These are phyloP conservation scores for Dissophora globulifera DNA, from an alignment of 192 early-diverging fungal genomes.

Conservation along the genomic window DNA sequence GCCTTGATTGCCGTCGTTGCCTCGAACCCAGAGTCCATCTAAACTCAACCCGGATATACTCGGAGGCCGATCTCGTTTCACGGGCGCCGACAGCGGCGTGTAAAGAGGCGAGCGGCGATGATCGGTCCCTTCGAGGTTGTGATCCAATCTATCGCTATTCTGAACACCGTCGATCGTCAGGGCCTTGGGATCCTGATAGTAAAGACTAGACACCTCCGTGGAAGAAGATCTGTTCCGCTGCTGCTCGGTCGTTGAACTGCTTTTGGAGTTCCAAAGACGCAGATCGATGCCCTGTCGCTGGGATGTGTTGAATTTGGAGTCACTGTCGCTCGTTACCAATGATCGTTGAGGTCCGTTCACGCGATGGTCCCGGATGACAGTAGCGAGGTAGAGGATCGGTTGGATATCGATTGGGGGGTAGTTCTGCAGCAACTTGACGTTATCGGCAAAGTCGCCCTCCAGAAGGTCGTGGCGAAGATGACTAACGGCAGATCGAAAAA, in stretches of 20 bases:
- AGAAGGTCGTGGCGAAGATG: conserved; percentile 67
- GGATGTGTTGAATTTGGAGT: background rate
- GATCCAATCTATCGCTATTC: conserved; percentile 41
- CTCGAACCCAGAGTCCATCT: conserved; percentile 20
- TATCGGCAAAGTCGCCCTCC: conserved; percentile 68
- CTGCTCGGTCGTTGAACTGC: conserved; percentile 7
- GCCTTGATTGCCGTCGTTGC: background rate
- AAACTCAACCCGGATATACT: conserved; percentile 25
- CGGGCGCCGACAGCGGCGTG: conserved; percentile 2
- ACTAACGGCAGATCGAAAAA: conserved; percentile 18
- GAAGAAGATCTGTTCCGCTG: background rate
- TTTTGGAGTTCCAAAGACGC: conserved; percentile 24
- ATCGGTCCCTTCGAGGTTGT: conserved; percentile 43
- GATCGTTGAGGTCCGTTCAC: background rate
- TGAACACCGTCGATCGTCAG: conserved; percentile 38
- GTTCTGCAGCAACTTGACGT: conserved; percentile 67
- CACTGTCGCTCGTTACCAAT: background rate
- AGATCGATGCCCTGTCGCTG: conserved; percentile 24
- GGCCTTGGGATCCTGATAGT: conserved; percentile 4
- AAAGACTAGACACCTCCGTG: background rate
- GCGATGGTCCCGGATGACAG: conserved; percentile 48
- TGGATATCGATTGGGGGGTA: conserved; percentile 67
- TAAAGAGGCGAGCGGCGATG: conserved; percentile 30
- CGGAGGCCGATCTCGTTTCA: conserved; percentile 12
- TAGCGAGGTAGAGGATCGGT: conserved; percentile 53